phyloP scores from a whole-genome alignment of 805 yeast genomes.

The Zygosaccharomyces bisporus region DNA sequence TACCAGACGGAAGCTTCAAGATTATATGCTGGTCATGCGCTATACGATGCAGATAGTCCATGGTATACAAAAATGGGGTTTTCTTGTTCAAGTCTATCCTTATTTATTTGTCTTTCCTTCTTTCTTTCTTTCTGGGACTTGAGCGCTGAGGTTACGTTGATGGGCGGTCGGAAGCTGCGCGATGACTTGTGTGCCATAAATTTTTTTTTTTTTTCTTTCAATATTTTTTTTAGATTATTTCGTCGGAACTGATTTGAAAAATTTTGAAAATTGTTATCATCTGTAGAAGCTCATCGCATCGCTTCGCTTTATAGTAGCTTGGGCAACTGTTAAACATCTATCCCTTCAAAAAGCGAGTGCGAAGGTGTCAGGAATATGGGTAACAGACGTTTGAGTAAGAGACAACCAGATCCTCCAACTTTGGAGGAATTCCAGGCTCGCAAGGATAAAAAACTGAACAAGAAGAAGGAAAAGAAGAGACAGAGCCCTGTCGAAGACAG shows the following conservation, averaged over 20 bases:
- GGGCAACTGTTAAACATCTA: not conserved
- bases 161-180: constrained; percentile 1
- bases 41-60: constrained; percentile 32
- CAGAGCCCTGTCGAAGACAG: constrained; percentile 8
- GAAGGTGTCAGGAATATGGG: constrained; percentile 54
- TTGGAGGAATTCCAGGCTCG: constrained; percentile 74
- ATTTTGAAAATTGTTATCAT: constrained; percentile 8
- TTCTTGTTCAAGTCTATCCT: not conserved
- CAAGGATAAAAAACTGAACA: constrained; percentile 38
- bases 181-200: constrained; percentile 2
- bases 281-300: constrained; percentile 18
- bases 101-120: not conserved
- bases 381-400: constrained; percentile 79
- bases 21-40: constrained; percentile 43
- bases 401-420: constrained; percentile 89
- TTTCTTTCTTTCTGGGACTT: not conserved
- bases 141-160: not conserved
- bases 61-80: not conserved
- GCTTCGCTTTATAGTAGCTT: constrained; percentile 1
- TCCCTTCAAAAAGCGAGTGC: not conserved
- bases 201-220: constrained; percentile 3
- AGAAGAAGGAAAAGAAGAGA: constrained; percentile 35
- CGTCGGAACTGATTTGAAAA: constrained; percentile 5
- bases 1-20: constrained; percentile 77
- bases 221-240: not conserved